phyloP scores from a whole-genome alignment of 1,284 basidiomycete genomes.

The Pseudozyma hubeiensis region DNA sequence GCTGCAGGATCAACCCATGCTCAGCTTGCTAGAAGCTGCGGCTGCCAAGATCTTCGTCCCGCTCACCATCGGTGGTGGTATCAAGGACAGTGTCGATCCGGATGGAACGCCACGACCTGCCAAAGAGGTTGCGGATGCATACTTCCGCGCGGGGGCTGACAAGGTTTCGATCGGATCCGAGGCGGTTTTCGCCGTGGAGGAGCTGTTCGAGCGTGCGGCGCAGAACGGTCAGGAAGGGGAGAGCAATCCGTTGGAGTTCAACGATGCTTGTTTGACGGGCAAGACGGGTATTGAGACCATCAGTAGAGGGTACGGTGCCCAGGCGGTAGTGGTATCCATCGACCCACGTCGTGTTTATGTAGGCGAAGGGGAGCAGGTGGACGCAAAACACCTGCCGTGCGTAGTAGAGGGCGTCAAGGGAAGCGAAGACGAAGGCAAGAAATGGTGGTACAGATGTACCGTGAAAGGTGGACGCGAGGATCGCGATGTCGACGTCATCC shows the following conservation, averaged over 20 bases:
- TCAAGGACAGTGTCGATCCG: slow-evolving; percentile 94
- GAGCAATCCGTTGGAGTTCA: slow-evolving; percentile 52
- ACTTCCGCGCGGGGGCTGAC: slow-evolving; percentile 97
- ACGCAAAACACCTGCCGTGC: slow-evolving; percentile 69
- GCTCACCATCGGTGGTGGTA: slow-evolving; percentile 98
- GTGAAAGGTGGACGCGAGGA: slow-evolving; percentile 90
- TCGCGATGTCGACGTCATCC: slow-evolving; percentile 89
- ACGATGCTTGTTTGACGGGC: slow-evolving; percentile 61
- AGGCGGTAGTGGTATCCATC: slow-evolving; percentile 97
- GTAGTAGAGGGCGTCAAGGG: slow-evolving; percentile 68
- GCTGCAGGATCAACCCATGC: slow-evolving; percentile 96
- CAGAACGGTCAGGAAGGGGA: slow-evolving; percentile 76
- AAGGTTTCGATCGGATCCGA: slow-evolving; percentile 96
- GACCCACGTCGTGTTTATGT: slow-evolving; percentile 93
- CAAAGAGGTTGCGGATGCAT: slow-evolving; percentile 92
- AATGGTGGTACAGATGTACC: slow-evolving; percentile 99
- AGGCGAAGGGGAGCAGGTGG: slow-evolving; percentile 72
- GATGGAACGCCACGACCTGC: slow-evolving; percentile 89
- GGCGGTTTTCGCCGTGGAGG: slow-evolving; percentile 92
- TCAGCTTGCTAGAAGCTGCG: slow-evolving; percentile 89
- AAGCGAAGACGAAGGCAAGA: slow-evolving; percentile 74
- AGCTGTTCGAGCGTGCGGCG: slow-evolving; percentile 75
- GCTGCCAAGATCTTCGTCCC: slow-evolving; percentile 94
- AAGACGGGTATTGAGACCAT: slow-evolving; percentile 92
- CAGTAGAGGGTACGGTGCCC: slow-evolving; percentile 88